phyloP scores from a whole-genome alignment of 1,284 basidiomycete genomes.

The Pseudozyma thailandica region DNA sequence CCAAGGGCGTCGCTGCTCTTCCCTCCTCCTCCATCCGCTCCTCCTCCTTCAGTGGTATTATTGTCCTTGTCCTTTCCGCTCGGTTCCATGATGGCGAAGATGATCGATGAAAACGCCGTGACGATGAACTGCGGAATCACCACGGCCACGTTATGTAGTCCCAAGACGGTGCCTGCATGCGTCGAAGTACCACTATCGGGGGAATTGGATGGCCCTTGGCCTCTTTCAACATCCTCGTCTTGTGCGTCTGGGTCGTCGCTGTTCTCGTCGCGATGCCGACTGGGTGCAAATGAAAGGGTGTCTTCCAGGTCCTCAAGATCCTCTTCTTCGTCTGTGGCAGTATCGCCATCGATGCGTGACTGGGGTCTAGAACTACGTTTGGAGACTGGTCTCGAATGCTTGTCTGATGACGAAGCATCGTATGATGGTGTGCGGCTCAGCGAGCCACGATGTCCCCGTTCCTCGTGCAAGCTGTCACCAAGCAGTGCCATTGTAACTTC shows the following conservation, averaged over 20 bases:
- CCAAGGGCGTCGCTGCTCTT: slow-evolving; percentile 33
- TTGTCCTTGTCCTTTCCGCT: not conserved
- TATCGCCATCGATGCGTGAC: slow-evolving; percentile 7
- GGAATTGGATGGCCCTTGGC: not conserved
- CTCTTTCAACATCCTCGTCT: slow-evolving; percentile 2
- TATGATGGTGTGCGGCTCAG: slow-evolving; percentile 17
- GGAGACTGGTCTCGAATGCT: slow-evolving; percentile 2
- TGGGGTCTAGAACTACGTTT: not conserved
- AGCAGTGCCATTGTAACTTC: slow-evolving; percentile 46
- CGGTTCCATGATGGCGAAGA: slow-evolving; percentile 47
- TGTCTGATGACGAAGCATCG: slow-evolving; percentile 13
- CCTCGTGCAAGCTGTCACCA: slow-evolving; percentile 16
- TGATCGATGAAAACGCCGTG: slow-evolving; percentile 83
- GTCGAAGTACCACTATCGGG: slow-evolving; percentile 10
- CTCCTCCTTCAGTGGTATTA: not conserved
- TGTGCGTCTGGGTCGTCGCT: slow-evolving; percentile 5
- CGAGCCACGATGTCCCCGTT: slow-evolving; percentile 1
- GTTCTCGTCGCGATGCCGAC: not conserved
- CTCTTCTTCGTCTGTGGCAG: slow-evolving; percentile 28
- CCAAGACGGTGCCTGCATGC: slow-evolving; percentile 87
- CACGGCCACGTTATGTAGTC: slow-evolving; percentile 75
- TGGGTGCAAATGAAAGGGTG: slow-evolving; percentile 13
- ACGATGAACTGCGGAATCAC: slow-evolving; percentile 70
- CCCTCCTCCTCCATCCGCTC: not conserved
- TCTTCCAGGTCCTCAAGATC: slow-evolving; percentile 6